These are phyloP conservation scores for Xerophyta viscosa DNA, from an alignment of 106 monocot genomes.

Conservation along the genomic window DNA sequence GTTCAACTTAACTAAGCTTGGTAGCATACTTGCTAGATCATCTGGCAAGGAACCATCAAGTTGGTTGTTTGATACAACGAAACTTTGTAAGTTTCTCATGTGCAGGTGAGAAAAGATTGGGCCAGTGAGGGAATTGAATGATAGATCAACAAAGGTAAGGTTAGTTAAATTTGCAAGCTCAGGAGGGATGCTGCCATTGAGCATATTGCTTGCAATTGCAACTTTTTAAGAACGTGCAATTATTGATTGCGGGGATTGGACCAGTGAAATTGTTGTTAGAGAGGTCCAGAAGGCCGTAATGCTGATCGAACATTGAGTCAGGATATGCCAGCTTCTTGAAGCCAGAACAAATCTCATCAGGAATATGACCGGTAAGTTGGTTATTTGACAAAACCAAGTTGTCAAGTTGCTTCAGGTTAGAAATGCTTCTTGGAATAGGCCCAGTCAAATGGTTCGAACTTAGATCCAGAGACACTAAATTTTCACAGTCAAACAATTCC, in stretches of 20 bases:
- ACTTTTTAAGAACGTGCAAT: slow-evolving; percentile 55
- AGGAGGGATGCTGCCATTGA: slow-evolving; percentile 67
- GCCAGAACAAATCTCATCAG: slow-evolving; percentile 58
- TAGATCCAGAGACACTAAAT: slow-evolving; percentile 65
- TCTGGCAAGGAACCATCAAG: slow-evolving; percentile 56
- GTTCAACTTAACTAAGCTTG: slow-evolving; percentile 83
- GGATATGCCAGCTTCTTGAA: slow-evolving; percentile 51
- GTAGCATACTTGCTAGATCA: slow-evolving; percentile 42
- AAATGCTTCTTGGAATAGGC: slow-evolving; percentile 55
- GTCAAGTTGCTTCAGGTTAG: slow-evolving; percentile 55
- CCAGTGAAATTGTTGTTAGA: slow-evolving; percentile 65
- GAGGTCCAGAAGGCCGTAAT: slow-evolving; percentile 78
- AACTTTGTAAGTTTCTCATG: slow-evolving; percentile 64
- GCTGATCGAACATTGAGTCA: slow-evolving; percentile 82
- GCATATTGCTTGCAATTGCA: slow-evolving; percentile 61
- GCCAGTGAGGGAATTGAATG: slow-evolving; percentile 66
- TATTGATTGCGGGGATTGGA: slow-evolving; percentile 53
- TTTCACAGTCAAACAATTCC: slow-evolving; percentile 67
- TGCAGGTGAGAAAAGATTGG: slow-evolving; percentile 21
- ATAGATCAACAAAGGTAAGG: slow-evolving; percentile 65
- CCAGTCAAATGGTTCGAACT: slow-evolving; percentile 58
- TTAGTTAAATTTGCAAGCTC: slow-evolving; percentile 49
- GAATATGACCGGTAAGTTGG: slow-evolving; percentile 58
- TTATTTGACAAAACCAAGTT: slow-evolving; percentile 78
- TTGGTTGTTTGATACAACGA: slow-evolving; percentile 66